Conservation (phyloP, 345 rosid genomes). For the Moricandia arvensis region DNA sequence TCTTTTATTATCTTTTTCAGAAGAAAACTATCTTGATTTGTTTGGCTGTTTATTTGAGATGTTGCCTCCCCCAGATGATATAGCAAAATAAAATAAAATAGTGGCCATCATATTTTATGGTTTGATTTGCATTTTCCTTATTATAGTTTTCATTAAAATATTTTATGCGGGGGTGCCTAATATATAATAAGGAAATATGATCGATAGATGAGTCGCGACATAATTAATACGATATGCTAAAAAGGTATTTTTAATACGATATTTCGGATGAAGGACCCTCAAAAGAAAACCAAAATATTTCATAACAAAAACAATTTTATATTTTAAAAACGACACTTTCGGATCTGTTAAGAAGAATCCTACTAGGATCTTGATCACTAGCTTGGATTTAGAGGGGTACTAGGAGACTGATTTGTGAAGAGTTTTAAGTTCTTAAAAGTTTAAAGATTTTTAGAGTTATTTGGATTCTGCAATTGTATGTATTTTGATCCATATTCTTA, state of each 20-base stretch:
- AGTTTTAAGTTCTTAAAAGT: too few relatives aligned
- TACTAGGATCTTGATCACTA: too few relatives aligned
- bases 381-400: too few relatives aligned
- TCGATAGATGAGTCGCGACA: background rate
- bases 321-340: too few relatives aligned
- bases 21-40: background rate
- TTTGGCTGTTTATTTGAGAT: conserved; percentile 19
- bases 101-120: background rate
- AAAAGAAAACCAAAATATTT: too few relatives aligned
- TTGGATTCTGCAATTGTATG: too few relatives aligned
- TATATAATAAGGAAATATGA: background rate
- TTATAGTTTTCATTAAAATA: background rate
- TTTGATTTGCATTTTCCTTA: background rate
- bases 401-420: too few relatives aligned
- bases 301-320: too few relatives aligned
- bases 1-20: background rate
- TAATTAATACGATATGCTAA: background rate
- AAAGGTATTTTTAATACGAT: background rate
- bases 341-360: too few relatives aligned
- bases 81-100: background rate
- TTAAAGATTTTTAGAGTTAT: too few relatives aligned
- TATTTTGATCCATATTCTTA: too few relatives aligned
- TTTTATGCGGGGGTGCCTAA: background rate
- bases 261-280: background rate
- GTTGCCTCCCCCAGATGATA: conserved; percentile 31